Evolutionary conservation across 768 basidiomycete genomes (phyloP), one percentile per base, ranked within the genome.

Genomic region (Rhizopogon vinicolor): DNA sequence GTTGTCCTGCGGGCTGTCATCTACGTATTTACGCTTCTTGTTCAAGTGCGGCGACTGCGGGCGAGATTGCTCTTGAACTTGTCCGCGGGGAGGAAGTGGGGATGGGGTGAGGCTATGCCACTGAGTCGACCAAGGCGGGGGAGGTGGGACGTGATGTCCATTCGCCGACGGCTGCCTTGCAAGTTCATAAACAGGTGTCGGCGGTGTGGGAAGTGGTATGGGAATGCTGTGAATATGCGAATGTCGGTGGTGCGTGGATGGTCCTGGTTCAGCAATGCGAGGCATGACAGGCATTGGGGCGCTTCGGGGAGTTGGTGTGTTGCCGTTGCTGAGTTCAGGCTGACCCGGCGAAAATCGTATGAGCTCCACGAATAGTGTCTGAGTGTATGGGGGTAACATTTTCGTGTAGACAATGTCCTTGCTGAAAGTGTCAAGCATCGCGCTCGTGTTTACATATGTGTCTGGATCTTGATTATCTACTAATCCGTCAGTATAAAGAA

Each of bases 331-430:
- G 18, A 51, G 44, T 33, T 70, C 69, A 5, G 69, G 69, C 29
- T 71, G 69, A 42, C 70, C 71, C 0, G 70, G 68, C 0, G 63
- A 60, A 51, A 75, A 74, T 40, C 74, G 72, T 51, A 89, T 77
- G 14, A 92, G 81, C 46, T 92, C 89, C 7, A 91, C 83, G 63
- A 89, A 88, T 5, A 91, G 62, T 1, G 89, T 89, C 56, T 79
- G 81, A 4, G 76, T 81, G 56, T 80, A 81, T 0, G 89, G 87
- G 0, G 77, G 79, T 5, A 78, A 75, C 65, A 91, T 70, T 61
- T 82, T 83, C 73, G 81, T 85, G 68, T 84, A 85, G 33, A 91
- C 74, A 57, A 91, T 73, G 18, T 85, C 83, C 61, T 81, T 87
- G 74, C 85, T 88, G 66, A 80, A 87, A 14, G 74, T 83, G 53